Evolutionary conservation across 257 asterid species (phyloP), one percentile per base, ranked within the genome.

Genomic region (Plantago ovata): DNA sequence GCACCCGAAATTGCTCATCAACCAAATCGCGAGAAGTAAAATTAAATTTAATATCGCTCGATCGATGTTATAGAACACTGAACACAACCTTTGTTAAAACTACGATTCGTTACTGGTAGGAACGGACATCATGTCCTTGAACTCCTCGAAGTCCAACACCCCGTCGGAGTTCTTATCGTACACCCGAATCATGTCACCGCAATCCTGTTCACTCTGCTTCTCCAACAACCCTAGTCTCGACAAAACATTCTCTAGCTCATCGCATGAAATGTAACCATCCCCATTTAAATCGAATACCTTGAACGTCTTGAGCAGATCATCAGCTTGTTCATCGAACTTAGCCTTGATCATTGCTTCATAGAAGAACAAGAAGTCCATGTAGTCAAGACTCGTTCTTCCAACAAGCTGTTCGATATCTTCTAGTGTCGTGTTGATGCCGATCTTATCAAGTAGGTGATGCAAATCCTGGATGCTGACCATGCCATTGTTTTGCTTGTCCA

Each of bases 131-230:
- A 86, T 84, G 24, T 77, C 75, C 83, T 81, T 84, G 21, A 84
- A 86, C 84, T 86, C 95, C 0, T 67, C 65, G 13, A 86, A 81
- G 72, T 86, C 95, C 58, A 86, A 71, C 24, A 72, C 74, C 5
- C 94, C 95, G 39, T 87, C 95, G 0, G 79, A 71, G n/a, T 87
- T 87, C 50, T 69, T 62, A 18, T 84, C 94, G 28, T 69, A 87
- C 14, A 49, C 79, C 1, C 70, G 39, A 28, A 87, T 87, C 90
- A 87, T 84, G 3, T 65, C 69, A 58, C 56, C 66, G 28, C 93
- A 81, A 47, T 86, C 89, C 0, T 56, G 56, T n/a, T 72, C 79
- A 20, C 20, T 69, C 13, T 54, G n/a, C 18, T 58, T 63, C 14
- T 74, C 76, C 74, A 60, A 49, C 62, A 78, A 13, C 10, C 78